Evolutionary conservation across 805 yeast genomes (phyloP).

Genomic region (Schizosaccharomyces osmophilus): DNA sequence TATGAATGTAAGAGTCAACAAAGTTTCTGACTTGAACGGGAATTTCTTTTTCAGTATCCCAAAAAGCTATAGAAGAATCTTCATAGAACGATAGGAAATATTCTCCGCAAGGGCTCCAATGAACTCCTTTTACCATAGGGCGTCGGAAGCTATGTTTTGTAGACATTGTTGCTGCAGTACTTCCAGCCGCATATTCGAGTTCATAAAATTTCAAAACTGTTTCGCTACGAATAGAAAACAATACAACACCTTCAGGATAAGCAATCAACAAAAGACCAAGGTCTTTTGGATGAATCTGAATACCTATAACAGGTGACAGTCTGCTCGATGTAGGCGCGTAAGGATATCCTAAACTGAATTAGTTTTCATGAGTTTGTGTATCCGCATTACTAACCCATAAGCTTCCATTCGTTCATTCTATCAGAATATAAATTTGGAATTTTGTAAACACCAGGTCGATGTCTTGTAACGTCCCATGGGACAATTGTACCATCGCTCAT

Average conservation of each 20-base stretch:
- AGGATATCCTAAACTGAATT: neutral
- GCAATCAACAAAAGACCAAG: conserved; percentile 52
- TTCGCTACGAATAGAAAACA: conserved; percentile 40
- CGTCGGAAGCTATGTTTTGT: conserved; percentile 11
- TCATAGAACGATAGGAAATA: conserved; percentile 56
- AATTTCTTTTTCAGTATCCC: conserved; percentile 65
- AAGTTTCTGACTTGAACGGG: conserved; percentile 50
- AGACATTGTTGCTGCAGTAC: conserved; percentile 34
- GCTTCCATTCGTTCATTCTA: neutral
- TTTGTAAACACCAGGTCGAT: conserved; percentile 35
- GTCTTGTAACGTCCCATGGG: conserved; percentile 64
- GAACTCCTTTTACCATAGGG: conserved; percentile 27
- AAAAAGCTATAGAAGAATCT: conserved; percentile 69
- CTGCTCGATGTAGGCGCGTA: conserved; percentile 10
- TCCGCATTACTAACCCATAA: conserved; percentile 1
- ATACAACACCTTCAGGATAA: conserved; percentile 42
- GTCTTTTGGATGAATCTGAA: conserved; percentile 77
- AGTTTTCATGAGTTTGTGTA: neutral
- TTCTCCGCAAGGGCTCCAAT: conserved; percentile 83
- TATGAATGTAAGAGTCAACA: conserved; percentile 29
- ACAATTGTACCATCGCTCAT: conserved; percentile 46
- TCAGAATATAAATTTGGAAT: conserved; percentile 46
- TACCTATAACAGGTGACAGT: conserved; percentile 36
- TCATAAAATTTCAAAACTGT: conserved; percentile 30
- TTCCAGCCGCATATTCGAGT: conserved; percentile 40